phyloP scores from a whole-genome alignment of 1,284 basidiomycete species.

The Mycena sp. region DNA sequence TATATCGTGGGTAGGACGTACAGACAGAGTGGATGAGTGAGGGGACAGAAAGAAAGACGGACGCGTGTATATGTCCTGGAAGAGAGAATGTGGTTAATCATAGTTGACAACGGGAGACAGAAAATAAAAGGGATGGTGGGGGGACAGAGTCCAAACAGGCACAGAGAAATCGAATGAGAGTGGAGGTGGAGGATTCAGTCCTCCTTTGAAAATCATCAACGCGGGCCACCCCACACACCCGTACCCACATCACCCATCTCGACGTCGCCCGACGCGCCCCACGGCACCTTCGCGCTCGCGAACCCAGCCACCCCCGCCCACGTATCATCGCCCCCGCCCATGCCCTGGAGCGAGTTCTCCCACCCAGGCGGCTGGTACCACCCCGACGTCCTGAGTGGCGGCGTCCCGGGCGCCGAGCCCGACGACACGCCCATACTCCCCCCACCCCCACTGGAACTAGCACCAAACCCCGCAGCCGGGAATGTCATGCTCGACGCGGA shows the following conservation, averaged over 20 bases:
- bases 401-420: not conserved
- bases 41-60: not conserved
- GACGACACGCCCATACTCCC: not conserved
- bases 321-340: no score
- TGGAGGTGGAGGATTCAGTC: not conserved
- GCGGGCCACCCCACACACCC: not conserved
- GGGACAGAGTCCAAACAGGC: not conserved
- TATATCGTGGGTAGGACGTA: not conserved
- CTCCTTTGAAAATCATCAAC: no score
- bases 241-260: slow-evolving; percentile 13
- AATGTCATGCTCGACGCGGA: not conserved
- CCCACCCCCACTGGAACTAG: not conserved
- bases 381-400: slow-evolving; percentile 12
- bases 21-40: not conserved
- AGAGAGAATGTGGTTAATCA: not conserved
- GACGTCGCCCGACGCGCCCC: slow-evolving; percentile 4
- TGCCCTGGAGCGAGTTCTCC: slow-evolving; percentile 22
- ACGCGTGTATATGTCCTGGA: not conserved
- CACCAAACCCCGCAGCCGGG: not conserved
- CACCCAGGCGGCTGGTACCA: slow-evolving; percentile 21
- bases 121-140: not conserved
- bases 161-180: not conserved
- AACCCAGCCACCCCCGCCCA: not conserved
- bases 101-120: slow-evolving; percentile 3
- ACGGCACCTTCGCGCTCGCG: not conserved